A percentile compares a stretch with the other conserved stretches of the same genome.
Conservation (phyloP, 1,284 basidiomycete genomes). For the Ceratobasidium sp. region DNA sequence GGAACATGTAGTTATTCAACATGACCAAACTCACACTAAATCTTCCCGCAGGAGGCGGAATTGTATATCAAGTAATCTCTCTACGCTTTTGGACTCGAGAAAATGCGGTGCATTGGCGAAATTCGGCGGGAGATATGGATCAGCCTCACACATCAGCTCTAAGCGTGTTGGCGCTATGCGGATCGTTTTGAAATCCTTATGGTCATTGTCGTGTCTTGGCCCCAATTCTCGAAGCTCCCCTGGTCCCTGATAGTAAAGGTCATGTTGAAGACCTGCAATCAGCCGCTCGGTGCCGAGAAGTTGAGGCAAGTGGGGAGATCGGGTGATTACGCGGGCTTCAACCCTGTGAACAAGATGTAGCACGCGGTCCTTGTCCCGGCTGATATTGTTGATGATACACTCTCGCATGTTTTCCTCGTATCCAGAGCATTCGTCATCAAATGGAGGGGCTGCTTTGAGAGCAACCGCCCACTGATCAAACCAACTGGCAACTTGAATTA, state of each 20-base stretch:
- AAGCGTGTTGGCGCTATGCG: conserved; percentile 72
- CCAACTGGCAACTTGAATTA: conserved; percentile 62
- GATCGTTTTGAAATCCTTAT: conserved; percentile 67
- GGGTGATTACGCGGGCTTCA: no score
- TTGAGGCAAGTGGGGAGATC: not conserved
- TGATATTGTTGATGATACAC: conserved; percentile 60
- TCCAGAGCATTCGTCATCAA: conserved; percentile 56
- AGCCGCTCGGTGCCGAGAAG: conserved; percentile 51
- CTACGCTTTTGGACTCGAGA: conserved; percentile 67
- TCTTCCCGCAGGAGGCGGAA: conserved; percentile 79
- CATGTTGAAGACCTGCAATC: conserved; percentile 56
- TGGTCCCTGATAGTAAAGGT: conserved; percentile 69
- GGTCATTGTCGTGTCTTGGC: conserved; percentile 77
- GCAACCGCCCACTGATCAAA: conserved; percentile 64
- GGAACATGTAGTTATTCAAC: not conserved
- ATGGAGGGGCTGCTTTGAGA: conserved; percentile 58
- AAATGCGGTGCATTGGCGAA: conserved; percentile 72
- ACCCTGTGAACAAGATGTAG: conserved; percentile 38
- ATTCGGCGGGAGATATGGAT: conserved; percentile 71
- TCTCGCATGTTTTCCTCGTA: conserved; percentile 54
- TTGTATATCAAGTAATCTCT: conserved; percentile 73
- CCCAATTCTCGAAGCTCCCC: conserved; percentile 66
- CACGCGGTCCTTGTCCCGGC: conserved; percentile 62
- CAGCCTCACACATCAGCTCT: conserved; percentile 65
- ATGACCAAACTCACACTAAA: conserved; percentile 63